Base-by-base conservation (phyloP, 1,284 basidiomycete species). In the Wallemia hederae region DNA sequence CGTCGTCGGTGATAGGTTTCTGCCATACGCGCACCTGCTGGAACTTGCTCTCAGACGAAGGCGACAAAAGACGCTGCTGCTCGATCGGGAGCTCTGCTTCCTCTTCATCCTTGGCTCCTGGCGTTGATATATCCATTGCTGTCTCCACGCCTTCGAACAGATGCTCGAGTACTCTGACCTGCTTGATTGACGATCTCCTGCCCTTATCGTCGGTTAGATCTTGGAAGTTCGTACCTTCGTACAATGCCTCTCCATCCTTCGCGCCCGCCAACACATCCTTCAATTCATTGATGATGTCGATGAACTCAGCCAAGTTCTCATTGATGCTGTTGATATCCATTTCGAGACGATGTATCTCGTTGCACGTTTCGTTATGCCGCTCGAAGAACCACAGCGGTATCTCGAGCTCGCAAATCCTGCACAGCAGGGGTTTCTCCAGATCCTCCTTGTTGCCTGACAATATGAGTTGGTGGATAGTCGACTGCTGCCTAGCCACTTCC, bases 321-420 rank as follows among this genome's bases (percentile, higher is more conserved):
- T 98, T 94, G 74, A 83, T 87, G 67, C 90, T 85, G 27, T 78
- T 75, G 63, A 98, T 90, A 72, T 96, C 90, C 49, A 92, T 89
- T 72, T 98, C 94, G 64, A 98, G 76, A 56, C 89, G 82, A 71
- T 99, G 94, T 1, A 89, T 83, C 72, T 97, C 94, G 66, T 82
- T 88, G 70, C 94, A 99, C 11, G 92, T 98, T 73, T 98, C 94
- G 75, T 91, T 97, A 75, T 99, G 94, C 74, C 97, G 97, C 73
- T 97, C 94, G 69, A 99, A 99, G 74, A 92, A 99, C 91, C 94
- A 98, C 62, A 92, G 85, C 1, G 94, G 91, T 61, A 98, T 84
- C 66, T 86, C 83, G 67, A 85, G 81, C 72, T 99, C 94, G 75
- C 94, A 99, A 65, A 99, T 99, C 58, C 94, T 86, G 73, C 94